A percentile compares a stretch with the other conserved stretches of the same genome.
These are phyloP conservation scores for Saturnispora mendoncae DNA, from an alignment of 805 yeast species.

Conservation along the genomic window DNA sequence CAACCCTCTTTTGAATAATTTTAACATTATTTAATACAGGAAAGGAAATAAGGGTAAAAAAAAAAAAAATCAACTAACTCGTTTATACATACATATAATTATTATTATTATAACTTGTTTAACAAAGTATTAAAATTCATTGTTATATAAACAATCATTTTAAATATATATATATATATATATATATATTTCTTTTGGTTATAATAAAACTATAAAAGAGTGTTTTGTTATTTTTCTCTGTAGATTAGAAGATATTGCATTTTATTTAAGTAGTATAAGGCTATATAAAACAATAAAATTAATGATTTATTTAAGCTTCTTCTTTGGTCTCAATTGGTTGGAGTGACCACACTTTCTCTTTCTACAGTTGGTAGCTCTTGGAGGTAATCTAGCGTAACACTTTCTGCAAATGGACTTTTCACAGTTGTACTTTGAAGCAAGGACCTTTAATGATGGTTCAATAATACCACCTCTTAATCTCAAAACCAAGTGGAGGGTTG, in stretches of 20 bases:
- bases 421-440: conserved; percentile 99
- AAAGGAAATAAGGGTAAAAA: neutral
- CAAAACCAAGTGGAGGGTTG: conserved; percentile 53
- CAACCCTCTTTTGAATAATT: conserved; percentile 8
- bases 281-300: conserved; percentile 2
- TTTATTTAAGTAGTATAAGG: neutral
- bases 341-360: conserved; percentile 99
- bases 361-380: conserved; percentile 99
- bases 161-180: too few species aligned
- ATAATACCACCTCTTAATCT: conserved; percentile 79
- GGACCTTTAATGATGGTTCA: conserved; percentile 98
- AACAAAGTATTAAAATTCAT: too few species aligned
- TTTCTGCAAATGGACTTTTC: conserved; percentile 98
- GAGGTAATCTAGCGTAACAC: conserved; percentile 99
- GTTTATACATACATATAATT: too few species aligned
- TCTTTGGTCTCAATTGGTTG: conserved; percentile 99
- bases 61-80: too few species aligned
- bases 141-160: too few species aligned
- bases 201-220: neutral
- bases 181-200: neutral
- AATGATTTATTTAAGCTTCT: conserved; percentile 82
- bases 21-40: conserved; percentile 1
- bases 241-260: neutral
- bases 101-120: too few species aligned
- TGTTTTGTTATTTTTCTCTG: neutral